Percentiles rank a stretch among this genome's conserved stretches.
These are phyloP conservation scores for Eucalyptus curtisii DNA, from an alignment of 345 rosid species.

Conservation along the genomic window DNA sequence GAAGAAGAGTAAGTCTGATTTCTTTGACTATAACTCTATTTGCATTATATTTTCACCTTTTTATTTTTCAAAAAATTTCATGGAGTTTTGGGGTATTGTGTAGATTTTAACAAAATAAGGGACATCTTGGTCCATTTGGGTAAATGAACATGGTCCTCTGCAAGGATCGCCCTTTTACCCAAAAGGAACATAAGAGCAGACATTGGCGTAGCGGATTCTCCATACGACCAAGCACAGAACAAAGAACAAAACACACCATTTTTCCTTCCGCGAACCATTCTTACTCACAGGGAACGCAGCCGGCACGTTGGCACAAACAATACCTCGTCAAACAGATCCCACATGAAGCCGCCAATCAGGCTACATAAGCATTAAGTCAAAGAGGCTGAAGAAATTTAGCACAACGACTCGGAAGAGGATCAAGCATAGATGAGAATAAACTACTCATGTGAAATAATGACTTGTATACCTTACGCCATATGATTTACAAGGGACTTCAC, in stretches of 20 bases:
- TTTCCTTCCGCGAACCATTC: not conserved
- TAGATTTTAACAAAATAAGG: not conserved
- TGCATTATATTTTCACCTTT: too few species aligned
- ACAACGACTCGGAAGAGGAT: not conserved
- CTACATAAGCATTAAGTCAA: not conserved
- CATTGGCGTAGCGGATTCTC: not conserved
- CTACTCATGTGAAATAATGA: not conserved
- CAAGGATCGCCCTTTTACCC: fast-evolving
- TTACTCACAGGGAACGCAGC: not conserved
- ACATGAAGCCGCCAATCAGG: not conserved
- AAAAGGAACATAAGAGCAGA: not conserved
- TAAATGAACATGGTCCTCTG: fast-evolving
- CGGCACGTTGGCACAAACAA: fast-evolving
- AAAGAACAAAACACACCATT: fast-evolving
- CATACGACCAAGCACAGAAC: not conserved
- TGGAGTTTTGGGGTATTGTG: not conserved
- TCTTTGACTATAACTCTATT: too few species aligned
- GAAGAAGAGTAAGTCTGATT: too few species aligned
- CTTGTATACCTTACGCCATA: not conserved
- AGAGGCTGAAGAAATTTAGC: not conserved
- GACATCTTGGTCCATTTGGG: not conserved
- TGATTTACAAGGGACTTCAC: not conserved
- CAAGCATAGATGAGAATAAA: not conserved
- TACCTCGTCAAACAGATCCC: not conserved
- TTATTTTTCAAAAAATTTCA: not conserved